These are phyloP conservation scores for Phytophthora citrophthora DNA, from an alignment of 352 stramenopile genomes.

Conservation along the genomic window DNA sequence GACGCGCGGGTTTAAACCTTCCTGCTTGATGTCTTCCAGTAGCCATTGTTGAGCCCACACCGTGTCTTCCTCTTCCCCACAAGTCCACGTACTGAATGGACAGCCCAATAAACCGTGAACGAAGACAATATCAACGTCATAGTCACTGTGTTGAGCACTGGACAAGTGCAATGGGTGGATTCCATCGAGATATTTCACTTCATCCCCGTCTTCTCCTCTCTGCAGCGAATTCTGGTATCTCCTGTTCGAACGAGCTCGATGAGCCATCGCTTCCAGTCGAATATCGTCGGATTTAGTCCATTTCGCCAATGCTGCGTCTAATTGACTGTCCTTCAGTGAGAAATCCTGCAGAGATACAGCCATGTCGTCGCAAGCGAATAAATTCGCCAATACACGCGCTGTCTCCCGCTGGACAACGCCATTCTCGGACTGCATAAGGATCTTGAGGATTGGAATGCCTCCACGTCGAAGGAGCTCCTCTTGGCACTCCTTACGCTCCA, in stretches of 20 bases:
- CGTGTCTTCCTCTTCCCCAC: constrained; percentile 59
- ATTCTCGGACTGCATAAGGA: constrained; percentile 51
- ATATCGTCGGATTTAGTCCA: constrained; percentile 59
- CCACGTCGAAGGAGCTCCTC: constrained; percentile 55
- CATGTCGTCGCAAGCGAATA: constrained; percentile 67
- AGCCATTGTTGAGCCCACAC: constrained; percentile 80
- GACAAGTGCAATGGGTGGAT: constrained; percentile 76
- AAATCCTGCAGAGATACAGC: constrained; percentile 42
- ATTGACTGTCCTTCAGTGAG: constrained; percentile 39
- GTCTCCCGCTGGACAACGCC: constrained; percentile 61
- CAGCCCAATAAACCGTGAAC: constrained; percentile 82
- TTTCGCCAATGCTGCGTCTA: constrained; percentile 45
- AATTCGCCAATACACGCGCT: constrained; percentile 66
- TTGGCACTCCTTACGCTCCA: constrained; percentile 60
- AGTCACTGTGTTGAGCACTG: constrained; percentile 35
- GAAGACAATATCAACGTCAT: constrained; percentile 84
- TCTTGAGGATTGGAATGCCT: constrained; percentile 62
- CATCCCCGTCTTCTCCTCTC: constrained; percentile 5
- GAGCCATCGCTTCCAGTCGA: constrained; percentile 55
- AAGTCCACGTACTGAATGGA: constrained; percentile 84
- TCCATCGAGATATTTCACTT: constrained; percentile 72
- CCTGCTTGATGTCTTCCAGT: constrained; percentile 59
- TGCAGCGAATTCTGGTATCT: constrained; percentile 48
- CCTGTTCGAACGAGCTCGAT: constrained; percentile 64
- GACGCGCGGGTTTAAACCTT: constrained; percentile 67